Base-by-base conservation (phyloP, 257 asterid species). In the Plantago elongata region DNA sequence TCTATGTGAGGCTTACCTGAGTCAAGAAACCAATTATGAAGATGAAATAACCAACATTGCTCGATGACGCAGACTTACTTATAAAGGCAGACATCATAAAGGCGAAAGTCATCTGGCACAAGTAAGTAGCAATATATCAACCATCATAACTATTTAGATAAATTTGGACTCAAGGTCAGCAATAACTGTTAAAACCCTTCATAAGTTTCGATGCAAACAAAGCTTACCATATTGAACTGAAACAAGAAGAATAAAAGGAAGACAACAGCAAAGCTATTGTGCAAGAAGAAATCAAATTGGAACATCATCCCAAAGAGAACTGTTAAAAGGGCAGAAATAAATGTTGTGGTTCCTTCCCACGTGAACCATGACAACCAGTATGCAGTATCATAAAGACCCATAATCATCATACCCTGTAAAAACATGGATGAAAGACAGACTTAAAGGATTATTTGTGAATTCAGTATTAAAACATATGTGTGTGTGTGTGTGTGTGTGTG, bases 311-410 rank as follows among this genome's bases (percentile, higher is more conserved):
- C 98, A 3, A 85, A 88, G 47, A 90, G 90, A 66, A 90, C 85
- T 12, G 82, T 82, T 69, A 88, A 65, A 67, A 90, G 83, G 57
- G 98, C 80, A 6, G 98, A 80, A 62, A 85, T 62, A 64, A 86
- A 46, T 4, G 88, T 77, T 27, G 86, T 66, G 46, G 79, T 62
- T 66, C 95, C 96, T 74, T 90, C 98, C 98, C 98, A 90, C 29
- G 95, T 69, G 72, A 88, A 64, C 98, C 98, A 90, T 11, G 98
- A 88, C 64, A 85, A 72, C 98, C 98, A 90, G 66, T 88, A 90
- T 30, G 96, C 95, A 45, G 96, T 76, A 75, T 90, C 98, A 79
- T 82, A 90, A 63, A 90, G 98, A 11, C 98, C 98, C 98, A 90
- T 90, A 85, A 90, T 84, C 14, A 89, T 67, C 98, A 90, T 90